These are phyloP conservation scores for Plasmodium relictum DNA, from an alignment of 169 alveolate species.

Conservation along the genomic window DNA sequence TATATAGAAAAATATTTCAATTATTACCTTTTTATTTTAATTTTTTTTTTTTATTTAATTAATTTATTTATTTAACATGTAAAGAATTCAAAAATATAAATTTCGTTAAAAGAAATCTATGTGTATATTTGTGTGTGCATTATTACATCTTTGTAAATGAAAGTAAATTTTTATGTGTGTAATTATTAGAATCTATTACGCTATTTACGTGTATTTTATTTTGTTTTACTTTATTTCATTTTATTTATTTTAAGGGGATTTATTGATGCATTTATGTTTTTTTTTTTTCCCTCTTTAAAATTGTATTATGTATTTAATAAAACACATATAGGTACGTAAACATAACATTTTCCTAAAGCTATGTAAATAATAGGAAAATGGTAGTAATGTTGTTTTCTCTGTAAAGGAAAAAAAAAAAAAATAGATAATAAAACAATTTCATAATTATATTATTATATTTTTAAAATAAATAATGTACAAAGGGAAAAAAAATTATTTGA, in stretches of 20 bases:
- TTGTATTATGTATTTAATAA: no score
- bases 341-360: no score
- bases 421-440: no score
- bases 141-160: neutral
- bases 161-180: neutral
- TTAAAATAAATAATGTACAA: no score
- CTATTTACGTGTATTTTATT: neutral
- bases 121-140: constrained; percentile 6
- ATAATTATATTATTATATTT: no score
- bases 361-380: no score
- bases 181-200: constrained; percentile 12
- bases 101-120: neutral
- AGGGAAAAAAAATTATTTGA: no score
- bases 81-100: neutral
- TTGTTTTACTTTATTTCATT: neutral
- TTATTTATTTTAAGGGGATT: neutral
- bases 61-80: neutral
- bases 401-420: no score
- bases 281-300: no score
- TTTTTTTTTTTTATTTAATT: neutral
- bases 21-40: neutral
- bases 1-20: neutral
- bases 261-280: neutral
- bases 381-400: no score
- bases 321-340: no score